These are phyloP conservation scores for Plasmodium gaboni DNA, from an alignment of 169 alveolate genomes.

Conservation along the genomic window DNA sequence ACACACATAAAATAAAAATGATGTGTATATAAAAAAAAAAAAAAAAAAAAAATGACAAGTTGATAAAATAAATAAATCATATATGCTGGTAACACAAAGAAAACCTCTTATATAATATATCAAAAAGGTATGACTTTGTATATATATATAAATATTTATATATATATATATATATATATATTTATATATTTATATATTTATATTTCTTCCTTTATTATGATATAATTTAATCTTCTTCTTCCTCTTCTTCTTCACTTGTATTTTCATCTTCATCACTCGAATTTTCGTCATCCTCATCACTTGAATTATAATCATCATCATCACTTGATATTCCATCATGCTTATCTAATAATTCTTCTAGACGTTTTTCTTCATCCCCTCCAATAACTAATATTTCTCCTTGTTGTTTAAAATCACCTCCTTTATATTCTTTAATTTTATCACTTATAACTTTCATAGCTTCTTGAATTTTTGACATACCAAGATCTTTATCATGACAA, in stretches of 20 bases:
- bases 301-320: slow-evolving; percentile 83
- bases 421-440: slow-evolving; percentile 86
- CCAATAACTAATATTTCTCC: slow-evolving; percentile 92
- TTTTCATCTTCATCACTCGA: slow-evolving; percentile 89
- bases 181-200: neutral
- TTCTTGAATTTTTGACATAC: slow-evolving; percentile 86
- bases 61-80: too few relatives aligned
- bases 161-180: neutral
- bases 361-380: slow-evolving; percentile 91
- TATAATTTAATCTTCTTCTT: slow-evolving; percentile 52
- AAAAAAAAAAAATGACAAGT: too few relatives aligned
- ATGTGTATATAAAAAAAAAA: too few relatives aligned
- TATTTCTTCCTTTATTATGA: neutral
- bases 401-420: slow-evolving; percentile 93
- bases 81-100: too few relatives aligned
- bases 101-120: too few relatives aligned
- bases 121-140: too few relatives aligned
- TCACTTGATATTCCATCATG: slow-evolving; percentile 84
- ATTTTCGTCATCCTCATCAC: slow-evolving; percentile 93
- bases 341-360: slow-evolving; percentile 86
- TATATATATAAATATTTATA: neutral
- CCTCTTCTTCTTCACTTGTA: slow-evolving; percentile 88
- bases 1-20: too few relatives aligned
- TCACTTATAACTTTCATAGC: slow-evolving; percentile 90
- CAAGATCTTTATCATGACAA: slow-evolving; percentile 93